Conservation (phyloP, 129 eudicot genomes). For the Daucus carota region DH1_v3.0 NC_030389.2:13410501-13411000, state of each 20-base stretch:
- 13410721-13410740: not conserved
- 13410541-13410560: not conserved
- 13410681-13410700: not conserved
- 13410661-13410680: not conserved
- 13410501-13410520: too few species aligned
- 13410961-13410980: not conserved
- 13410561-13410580: not conserved
- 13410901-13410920: too few species aligned
- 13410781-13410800: not conserved
- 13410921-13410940: not conserved
- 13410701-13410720: not conserved
- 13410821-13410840: not conserved
- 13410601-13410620: not conserved
- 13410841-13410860: not conserved
- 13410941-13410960: not conserved
- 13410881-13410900: not conserved
- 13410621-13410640: not conserved
- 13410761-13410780: not conserved
- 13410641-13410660: not conserved
- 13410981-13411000: not conserved
- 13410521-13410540: not conserved
- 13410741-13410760: not conserved
- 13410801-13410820: not conserved
- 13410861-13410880: not conserved
- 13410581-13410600: not conserved